Evolutionary conservation across 2,329 filamentous ascomycete genomes (phyloP), one percentile per base, ranked within the genome.

Genomic region (Clarireedia sp.): DNA sequence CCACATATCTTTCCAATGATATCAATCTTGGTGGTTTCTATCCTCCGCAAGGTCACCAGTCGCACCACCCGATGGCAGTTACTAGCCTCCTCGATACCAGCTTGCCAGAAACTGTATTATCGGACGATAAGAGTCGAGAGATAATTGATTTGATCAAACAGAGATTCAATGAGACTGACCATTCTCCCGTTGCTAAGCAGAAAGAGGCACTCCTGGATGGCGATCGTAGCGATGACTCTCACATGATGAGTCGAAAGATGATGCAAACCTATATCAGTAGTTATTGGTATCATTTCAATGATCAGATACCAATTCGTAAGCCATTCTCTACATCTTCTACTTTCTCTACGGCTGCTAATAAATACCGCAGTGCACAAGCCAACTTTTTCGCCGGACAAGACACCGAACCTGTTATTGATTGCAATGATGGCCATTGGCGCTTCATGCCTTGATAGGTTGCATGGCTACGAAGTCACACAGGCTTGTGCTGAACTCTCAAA

Each of bases 201-300:
- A 90, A 55, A 24, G 88, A 89, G 49, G 80, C 79, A 49, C 81
- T 96, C 24, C 74, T 95, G 55, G 84, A 90, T 26, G 92, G 91
- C 14, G 84, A 95, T 65, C 81, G 87, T 52, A 81, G 84, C 50
- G 74, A 81, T 33, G 78, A 81, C 51, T 72, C 74, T 23, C 82
- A 86, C 58, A 79, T 85, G 75, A 74, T 97, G 59, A 95, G 92
- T 69, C 78, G 91, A 64, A 83, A 87, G 65, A 96, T 96, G 89
- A 95, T 97, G 87, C 90, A 96, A 71, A 86, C 85, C 3, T 97
- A 96, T 67, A 90, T 95, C 62, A 81, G 85, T 10, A 95, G 90
- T 2, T 99, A 95, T 70, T 99, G 94, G 94, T 79, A 87, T 52
- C 87, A 96, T 69, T 95, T 96, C 66, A 95, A 94, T 69, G 87